Percentiles rank a stretch among this genome's conserved stretches.
Evolutionary conservation across 768 basidiomycete species (phyloP).

Genomic region (Naganishia vishniacii): DNA sequence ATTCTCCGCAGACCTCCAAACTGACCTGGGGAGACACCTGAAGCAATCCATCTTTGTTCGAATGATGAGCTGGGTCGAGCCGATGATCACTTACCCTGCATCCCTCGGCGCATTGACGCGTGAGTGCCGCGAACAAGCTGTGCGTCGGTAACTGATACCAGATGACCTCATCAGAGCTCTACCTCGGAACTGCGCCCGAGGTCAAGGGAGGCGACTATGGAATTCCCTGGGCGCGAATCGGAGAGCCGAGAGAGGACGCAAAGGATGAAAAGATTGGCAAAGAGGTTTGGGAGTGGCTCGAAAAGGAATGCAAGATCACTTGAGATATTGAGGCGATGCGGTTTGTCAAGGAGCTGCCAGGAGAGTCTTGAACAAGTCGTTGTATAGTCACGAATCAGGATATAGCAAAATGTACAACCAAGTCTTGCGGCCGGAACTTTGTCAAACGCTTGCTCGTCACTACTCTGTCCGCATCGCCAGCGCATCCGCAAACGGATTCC

Average conservation of each 20-base stretch:
- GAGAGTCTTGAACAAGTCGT: too few species aligned
- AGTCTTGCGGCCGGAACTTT: too few species aligned
- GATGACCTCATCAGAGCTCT: background rate
- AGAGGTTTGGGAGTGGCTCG: conserved; percentile 14
- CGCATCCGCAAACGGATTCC: conserved; percentile 25
- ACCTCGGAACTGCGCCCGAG: conserved; percentile 15
- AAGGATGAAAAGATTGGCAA: conserved; percentile 8
- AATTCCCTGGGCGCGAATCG: conserved; percentile 19
- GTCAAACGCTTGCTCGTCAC: too few species aligned
- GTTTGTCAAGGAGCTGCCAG: too few species aligned
- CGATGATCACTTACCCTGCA: conserved; percentile 23
- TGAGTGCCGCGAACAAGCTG: background rate
- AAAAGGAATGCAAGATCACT: background rate
- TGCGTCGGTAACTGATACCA: background rate
- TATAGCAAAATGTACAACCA: too few species aligned
- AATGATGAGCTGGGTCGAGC: conserved; percentile 12
- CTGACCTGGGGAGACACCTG: conserved; percentile 29
- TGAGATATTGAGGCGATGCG: too few species aligned
- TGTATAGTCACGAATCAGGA: too few species aligned
- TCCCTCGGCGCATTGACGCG: conserved; percentile 31
- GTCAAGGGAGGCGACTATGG: conserved; percentile 10
- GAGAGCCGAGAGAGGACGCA: conserved; percentile 14
- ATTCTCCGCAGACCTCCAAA: conserved; percentile 21
- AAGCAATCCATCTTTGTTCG: conserved; percentile 22
- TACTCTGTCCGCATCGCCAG: background rate